phyloP scores from a whole-genome alignment of 2,329 filamentous ascomycete species.

The Alternaria gansuensis region DNA sequence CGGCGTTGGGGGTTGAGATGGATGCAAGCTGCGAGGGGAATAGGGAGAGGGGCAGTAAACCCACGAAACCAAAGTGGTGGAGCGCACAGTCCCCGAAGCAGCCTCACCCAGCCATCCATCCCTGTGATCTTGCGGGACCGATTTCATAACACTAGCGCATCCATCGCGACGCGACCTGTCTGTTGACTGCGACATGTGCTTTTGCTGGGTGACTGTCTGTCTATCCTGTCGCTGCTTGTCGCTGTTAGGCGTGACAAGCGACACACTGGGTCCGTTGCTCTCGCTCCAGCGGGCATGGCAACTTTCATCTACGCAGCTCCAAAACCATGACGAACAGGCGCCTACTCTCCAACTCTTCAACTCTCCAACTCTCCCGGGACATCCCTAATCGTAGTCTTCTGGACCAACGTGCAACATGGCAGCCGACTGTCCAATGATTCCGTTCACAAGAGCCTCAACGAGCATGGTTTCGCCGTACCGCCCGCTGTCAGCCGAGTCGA shows the following conservation, averaged over 20 bases:
- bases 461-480: constrained; percentile 32
- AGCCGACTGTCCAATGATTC: constrained; percentile 41
- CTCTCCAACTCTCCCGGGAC: constrained; percentile 3
- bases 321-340: background rate
- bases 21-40: constrained; percentile 29
- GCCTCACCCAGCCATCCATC: constrained; percentile 27
- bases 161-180: constrained; percentile 21
- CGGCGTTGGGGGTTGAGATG: constrained; percentile 38
- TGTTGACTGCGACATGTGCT: constrained; percentile 8
- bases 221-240: background rate
- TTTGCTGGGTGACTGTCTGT: background rate
- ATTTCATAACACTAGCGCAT: constrained; percentile 24
- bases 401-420: constrained; percentile 40
- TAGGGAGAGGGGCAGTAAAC: constrained; percentile 29
- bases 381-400: constrained; percentile 18
- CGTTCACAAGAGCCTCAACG: constrained; percentile 23
- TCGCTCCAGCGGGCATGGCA: background rate
- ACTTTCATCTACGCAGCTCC: constrained; percentile 1
- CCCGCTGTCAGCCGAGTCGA: constrained; percentile 33
- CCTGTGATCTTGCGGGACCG: constrained; percentile 29
- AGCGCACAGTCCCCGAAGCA: constrained; percentile 19
- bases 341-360: background rate
- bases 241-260: background rate
- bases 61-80: constrained; percentile 19
- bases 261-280: background rate